These are phyloP conservation scores for Microcyclospora pomicola DNA, from an alignment of 2,329 filamentous ascomycete genomes.

Conservation along the genomic window DNA sequence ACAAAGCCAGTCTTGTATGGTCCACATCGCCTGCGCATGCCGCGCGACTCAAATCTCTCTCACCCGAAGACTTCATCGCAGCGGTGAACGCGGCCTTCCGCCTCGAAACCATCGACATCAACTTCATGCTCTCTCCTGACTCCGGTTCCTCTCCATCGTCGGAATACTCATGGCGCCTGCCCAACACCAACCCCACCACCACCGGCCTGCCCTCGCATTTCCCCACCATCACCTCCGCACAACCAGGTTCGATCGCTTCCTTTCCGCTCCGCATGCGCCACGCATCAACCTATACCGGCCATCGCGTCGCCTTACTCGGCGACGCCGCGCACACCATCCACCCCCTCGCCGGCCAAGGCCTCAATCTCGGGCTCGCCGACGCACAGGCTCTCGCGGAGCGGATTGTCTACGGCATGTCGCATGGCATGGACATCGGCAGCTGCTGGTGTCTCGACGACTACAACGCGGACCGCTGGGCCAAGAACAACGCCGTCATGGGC, in stretches of 20 bases:
- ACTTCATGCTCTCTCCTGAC: conserved; percentile 59
- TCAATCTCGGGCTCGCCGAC: conserved; percentile 88
- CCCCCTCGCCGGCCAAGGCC: conserved; percentile 82
- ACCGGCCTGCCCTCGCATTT: conserved; percentile 27
- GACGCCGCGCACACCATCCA: conserved; percentile 94
- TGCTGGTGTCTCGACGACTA: conserved; percentile 69
- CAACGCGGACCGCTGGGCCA: conserved; percentile 63
- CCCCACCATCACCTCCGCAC: conserved; percentile 53
- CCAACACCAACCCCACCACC: conserved; percentile 45
- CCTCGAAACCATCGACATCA: conserved; percentile 62
- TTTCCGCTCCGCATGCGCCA: conserved; percentile 88
- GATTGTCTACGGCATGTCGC: conserved; percentile 61
- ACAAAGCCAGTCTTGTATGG: conserved; percentile 80
- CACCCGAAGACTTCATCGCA: conserved; percentile 59
- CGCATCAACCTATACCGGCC: conserved; percentile 81
- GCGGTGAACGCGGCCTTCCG: conserved; percentile 93
- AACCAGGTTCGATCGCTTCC: conserved; percentile 67
- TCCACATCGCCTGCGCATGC: conserved; percentile 76
- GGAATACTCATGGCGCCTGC: conserved; percentile 73
- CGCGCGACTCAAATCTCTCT: conserved; percentile 61
- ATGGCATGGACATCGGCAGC: conserved; percentile 79
- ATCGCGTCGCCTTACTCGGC: conserved; percentile 81
- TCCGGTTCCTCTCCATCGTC: conserved; percentile 34
- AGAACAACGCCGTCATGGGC: conserved; percentile 64
- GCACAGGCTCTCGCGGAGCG: conserved; percentile 63